phyloP scores from a whole-genome alignment of 2,329 filamentous ascomycete genomes.

The Proliferodiscus dingleyae region DNA sequence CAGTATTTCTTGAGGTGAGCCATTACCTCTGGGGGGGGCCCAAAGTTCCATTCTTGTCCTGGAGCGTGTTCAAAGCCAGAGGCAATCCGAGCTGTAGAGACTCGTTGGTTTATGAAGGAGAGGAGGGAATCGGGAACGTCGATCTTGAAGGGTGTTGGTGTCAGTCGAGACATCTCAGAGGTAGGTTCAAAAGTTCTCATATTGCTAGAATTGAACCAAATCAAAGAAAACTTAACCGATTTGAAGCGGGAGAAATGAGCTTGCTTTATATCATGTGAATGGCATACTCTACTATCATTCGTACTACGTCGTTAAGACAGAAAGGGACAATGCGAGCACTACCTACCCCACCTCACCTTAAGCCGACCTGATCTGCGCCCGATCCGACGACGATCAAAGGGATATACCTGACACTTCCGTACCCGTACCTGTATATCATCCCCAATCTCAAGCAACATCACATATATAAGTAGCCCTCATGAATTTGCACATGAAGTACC shows the following conservation, averaged over 20 bases:
- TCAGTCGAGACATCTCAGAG: constrained; percentile 5
- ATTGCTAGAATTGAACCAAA: too few relatives aligned
- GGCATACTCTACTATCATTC: too few relatives aligned
- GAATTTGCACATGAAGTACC: too few relatives aligned
- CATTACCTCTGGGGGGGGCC: constrained; percentile 15
- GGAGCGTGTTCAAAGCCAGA: constrained; percentile 12
- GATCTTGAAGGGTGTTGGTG: constrained; percentile 26
- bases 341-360: background rate
- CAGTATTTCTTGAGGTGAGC: constrained; percentile 24
- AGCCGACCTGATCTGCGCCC: background rate
- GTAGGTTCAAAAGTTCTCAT: too few relatives aligned
- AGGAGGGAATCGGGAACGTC: constrained; percentile 22
- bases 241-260: too few relatives aligned
- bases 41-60: constrained; percentile 18
- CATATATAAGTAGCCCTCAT: too few relatives aligned
- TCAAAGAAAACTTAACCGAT: too few relatives aligned
- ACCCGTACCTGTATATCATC: background rate
- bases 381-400: too few relatives aligned
- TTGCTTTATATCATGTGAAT: too few relatives aligned
- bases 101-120: constrained; percentile 23
- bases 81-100: constrained; percentile 23
- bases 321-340: too few relatives aligned
- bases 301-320: too few relatives aligned
- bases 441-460: too few relatives aligned
- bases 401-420: background rate